A percentile compares a stretch with the other conserved stretches of the same genome.
Conservation (phyloP, 192 early-diverging fungal genomes). For the Backusella tuberculispora region DNA sequence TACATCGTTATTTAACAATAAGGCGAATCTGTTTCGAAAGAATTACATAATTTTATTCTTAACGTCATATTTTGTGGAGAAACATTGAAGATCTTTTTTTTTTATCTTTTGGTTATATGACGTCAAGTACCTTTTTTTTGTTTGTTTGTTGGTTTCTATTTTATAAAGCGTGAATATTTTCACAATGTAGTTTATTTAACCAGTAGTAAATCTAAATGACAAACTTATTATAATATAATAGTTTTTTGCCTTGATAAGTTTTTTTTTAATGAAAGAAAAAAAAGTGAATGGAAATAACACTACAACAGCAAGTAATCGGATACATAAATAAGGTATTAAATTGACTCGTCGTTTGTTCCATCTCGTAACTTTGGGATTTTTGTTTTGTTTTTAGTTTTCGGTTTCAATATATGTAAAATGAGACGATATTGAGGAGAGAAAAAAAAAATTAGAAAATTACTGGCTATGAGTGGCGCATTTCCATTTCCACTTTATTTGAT, state of each 20-base stretch:
- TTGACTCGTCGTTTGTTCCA: conserved; percentile 5
- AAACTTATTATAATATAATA: too few relatives aligned
- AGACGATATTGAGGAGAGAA: too few relatives aligned
- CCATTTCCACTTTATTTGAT: too few relatives aligned
- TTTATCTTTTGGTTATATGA: not conserved
- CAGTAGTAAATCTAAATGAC: too few relatives aligned
- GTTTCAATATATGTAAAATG: not conserved
- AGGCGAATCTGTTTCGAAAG: not conserved
- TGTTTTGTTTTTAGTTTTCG: not conserved
- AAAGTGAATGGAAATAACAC: too few relatives aligned
- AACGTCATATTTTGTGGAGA: not conserved
- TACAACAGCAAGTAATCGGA: not conserved
- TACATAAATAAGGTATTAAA: not conserved
- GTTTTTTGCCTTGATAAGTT: too few relatives aligned
- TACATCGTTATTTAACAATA: not conserved
- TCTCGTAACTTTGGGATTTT: conserved; percentile 2
- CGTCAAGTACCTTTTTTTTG: not conserved
- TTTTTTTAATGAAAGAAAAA: too few relatives aligned
- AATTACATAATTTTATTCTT: not conserved
- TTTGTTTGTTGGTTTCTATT: not conserved
- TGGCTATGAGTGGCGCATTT: too few relatives aligned
- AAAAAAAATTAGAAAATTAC: too few relatives aligned
- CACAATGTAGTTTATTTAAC: too few relatives aligned
- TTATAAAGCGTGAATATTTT: not conserved
- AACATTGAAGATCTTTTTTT: not conserved